Percentiles rank a stretch among this genome's conserved stretches.
Conservation (phyloP, 345 rosid genomes). For the Euphorbia tirucalli region DNA sequence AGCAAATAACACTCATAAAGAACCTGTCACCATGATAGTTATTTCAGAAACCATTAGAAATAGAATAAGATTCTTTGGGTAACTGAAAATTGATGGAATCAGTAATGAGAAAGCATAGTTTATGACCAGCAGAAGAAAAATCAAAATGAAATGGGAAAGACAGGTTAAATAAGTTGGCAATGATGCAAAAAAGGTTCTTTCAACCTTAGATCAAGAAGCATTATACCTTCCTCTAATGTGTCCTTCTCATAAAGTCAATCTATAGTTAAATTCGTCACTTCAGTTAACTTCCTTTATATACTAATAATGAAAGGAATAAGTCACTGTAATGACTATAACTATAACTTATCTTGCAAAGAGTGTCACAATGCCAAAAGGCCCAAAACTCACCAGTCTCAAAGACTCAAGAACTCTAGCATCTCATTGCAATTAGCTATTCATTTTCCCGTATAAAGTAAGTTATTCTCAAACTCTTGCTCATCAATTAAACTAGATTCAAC, state of each 20-base stretch:
- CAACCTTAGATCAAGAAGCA: neutral
- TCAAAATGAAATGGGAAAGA: neutral
- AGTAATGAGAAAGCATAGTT: neutral
- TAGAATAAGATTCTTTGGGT: neutral
- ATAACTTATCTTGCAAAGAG: neutral
- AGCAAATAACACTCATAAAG: neutral
- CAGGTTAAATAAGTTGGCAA: neutral
- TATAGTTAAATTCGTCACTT: neutral
- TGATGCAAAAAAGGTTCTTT: neutral
- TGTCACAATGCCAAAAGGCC: slow-evolving; percentile 6
- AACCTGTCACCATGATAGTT: neutral
- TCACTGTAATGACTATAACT: too few species aligned
- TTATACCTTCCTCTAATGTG: neutral
- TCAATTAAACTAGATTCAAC: neutral
- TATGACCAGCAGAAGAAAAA: neutral
- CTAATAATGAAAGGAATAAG: neutral
- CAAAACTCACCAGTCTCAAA: neutral
- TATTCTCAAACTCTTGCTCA: neutral
- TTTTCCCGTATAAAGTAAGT: neutral
- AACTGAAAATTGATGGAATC: neutral
- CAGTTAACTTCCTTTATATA: neutral
- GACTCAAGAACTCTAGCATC: neutral
- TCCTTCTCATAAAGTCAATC: neutral
- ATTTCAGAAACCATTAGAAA: neutral
- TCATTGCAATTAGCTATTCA: slow-evolving; percentile 2